Percentiles rank a stretch among this genome's conserved stretches.
phyloP scores from a whole-genome alignment of 2,329 filamentous ascomycete species.

The Penicillium aurantiogriseum region DNA sequence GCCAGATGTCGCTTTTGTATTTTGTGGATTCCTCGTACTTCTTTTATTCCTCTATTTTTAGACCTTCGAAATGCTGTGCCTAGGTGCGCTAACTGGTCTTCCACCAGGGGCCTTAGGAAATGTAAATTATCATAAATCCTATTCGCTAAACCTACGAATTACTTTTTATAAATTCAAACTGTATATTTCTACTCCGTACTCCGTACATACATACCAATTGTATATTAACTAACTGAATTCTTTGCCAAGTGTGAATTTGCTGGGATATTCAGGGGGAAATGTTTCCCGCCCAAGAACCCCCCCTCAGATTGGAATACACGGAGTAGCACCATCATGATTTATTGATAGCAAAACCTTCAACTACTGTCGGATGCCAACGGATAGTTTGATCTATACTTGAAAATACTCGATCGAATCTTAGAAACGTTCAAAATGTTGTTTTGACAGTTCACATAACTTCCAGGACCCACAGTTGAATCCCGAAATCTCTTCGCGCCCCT shows the following conservation, averaged over 20 bases:
- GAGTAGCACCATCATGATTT: not conserved
- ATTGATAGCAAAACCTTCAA: not conserved
- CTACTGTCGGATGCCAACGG: not conserved
- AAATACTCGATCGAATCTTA: not conserved
- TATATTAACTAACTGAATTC: not conserved
- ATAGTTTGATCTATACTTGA: not conserved
- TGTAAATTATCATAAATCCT: not conserved
- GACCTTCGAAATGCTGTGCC: not conserved
- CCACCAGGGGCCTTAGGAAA: not conserved
- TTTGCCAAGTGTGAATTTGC: not conserved
- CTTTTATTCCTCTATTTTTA: not conserved
- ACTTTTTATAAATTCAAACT: not conserved
- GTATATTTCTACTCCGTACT: not conserved
- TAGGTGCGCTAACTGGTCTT: not conserved
- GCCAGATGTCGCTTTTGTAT: not conserved
- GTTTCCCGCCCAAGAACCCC: not conserved
- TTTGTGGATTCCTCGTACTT: no score
- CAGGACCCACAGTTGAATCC: conserved; percentile 7
- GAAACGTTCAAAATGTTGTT: conserved; percentile 9
- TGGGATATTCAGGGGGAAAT: not conserved
- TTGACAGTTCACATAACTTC: conserved; percentile 1
- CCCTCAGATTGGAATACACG: not conserved
- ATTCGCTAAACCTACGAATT: not conserved
- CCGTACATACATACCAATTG: not conserved
- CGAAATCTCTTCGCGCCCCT: conserved; percentile 14